Base-by-base conservation (phyloP, 257 asterid genomes). In the Echites panduratus region DNA sequence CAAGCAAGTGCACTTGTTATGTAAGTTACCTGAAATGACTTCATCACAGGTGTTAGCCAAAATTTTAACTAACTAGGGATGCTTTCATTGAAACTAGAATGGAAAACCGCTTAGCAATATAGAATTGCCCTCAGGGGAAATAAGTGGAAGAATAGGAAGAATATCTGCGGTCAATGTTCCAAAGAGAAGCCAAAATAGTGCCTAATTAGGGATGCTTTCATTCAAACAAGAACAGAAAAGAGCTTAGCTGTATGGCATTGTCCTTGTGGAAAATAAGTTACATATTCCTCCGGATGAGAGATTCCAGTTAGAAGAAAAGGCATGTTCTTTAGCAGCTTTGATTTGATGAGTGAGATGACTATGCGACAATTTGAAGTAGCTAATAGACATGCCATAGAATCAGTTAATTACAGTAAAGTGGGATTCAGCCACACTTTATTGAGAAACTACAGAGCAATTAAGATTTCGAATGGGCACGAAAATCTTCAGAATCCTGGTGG, bases 121-220 rank as follows among this genome's bases (percentile, higher is more conserved):
- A 27, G 53, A 65, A 53, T 70, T 53, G 14, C 52, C 74, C 50
- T 70, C 16, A 29, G n/a, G 65, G 74, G 50, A 70, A 70, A 70
- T 22, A 13, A 38, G 38, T 53, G 48, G 14, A 20, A 20, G 40
- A 32, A 32, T 32, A 32, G 3, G 38, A 32, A 32, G 38, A 32
- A 32, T 32, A 32, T 32, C 38, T 32, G 38, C 38, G 3, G 38
- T 32, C 38, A 32, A 32, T 32, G 38, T 32, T 41, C 66, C 56
- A 22, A 14, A 27, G 49, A 64, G 49, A 64, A 40, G 54, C 66
- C 66, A 70, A 26, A n/a, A 27, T 2, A 20, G n/a, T 49, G 40
- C 52, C 4, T 13, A 19, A 38, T 1, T 35, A 17, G 73, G 73
- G n/a, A 35, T 52, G 50, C 50, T 11, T 70, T 62, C 24, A 53